Percentiles rank a stretch among this genome's conserved stretches.
phyloP scores from a whole-genome alignment of 2,329 filamentous ascomycete genomes.

The Clarireedia paspali region DNA sequence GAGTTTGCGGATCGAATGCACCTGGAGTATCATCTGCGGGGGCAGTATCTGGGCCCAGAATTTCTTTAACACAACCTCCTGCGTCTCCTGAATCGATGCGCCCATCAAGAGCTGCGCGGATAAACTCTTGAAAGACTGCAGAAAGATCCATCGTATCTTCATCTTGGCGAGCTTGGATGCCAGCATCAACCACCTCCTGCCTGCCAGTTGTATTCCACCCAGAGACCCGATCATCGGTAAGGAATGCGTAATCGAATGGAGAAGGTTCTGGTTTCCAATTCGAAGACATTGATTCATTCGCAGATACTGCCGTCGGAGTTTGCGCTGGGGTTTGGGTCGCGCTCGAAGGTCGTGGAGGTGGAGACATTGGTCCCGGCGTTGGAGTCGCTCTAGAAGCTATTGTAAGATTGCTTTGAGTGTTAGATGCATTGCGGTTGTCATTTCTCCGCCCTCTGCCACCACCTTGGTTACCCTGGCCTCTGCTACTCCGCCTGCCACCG shows the following conservation, averaged over 20 bases:
- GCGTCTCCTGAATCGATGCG: constrained; percentile 61
- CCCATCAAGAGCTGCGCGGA: constrained; percentile 64
- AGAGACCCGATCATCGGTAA: constrained; percentile 62
- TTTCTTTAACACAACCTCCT: constrained; percentile 65
- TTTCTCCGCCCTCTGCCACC: constrained; percentile 24
- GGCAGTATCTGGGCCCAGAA: constrained; percentile 52
- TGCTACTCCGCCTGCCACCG: constrained; percentile 39
- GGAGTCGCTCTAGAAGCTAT: constrained; percentile 24
- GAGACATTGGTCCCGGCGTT: constrained; percentile 29
- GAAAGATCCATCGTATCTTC: constrained; percentile 63
- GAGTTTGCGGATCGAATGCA: constrained; percentile 53
- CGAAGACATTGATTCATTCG: constrained; percentile 23
- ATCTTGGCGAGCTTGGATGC: constrained; percentile 54
- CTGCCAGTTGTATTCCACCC: constrained; percentile 63
- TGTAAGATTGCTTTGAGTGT: constrained; percentile 17
- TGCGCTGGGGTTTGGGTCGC: constrained; percentile 23
- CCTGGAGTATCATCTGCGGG: constrained; percentile 41
- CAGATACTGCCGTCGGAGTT: constrained; percentile 17
- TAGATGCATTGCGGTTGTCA: constrained; percentile 20
- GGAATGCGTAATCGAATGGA: constrained; percentile 62
- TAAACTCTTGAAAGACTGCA: constrained; percentile 75
- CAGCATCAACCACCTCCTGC: constrained; percentile 58
- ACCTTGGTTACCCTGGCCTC: constrained; percentile 32
- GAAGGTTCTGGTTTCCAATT: constrained; percentile 24
- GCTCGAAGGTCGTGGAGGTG: constrained; percentile 25